A percentile compares a stretch with the other conserved stretches of the same genome.
Conservation (phyloP, 495 filamentous ascomycete species). For the Echria macrotheca region DNA sequence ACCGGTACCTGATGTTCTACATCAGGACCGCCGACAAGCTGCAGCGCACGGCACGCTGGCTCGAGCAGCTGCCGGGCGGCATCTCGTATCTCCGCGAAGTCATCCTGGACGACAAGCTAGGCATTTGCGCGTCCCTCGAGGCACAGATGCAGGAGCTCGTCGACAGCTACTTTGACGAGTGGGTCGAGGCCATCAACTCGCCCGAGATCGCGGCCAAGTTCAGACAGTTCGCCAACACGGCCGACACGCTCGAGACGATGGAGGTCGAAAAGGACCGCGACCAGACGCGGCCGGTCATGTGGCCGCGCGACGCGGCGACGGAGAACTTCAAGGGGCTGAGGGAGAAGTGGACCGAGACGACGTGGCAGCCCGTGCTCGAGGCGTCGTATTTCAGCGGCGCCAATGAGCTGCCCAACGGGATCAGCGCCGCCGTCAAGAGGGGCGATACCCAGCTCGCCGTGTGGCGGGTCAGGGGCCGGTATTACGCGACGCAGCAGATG, state of each 20-base stretch:
- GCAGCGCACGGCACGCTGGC: constrained; percentile 88
- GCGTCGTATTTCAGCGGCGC: constrained; percentile 62
- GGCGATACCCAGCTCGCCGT: constrained; percentile 90
- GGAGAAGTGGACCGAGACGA: constrained; percentile 64
- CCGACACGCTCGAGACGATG: constrained; percentile 61
- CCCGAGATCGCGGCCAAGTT: constrained; percentile 68
- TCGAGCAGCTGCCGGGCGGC: constrained; percentile 82
- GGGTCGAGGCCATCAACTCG: constrained; percentile 76
- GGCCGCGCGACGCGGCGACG: constrained; percentile 57
- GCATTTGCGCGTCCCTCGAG: constrained; percentile 82
- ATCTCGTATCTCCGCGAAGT: constrained; percentile 81
- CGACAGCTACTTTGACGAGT: constrained; percentile 89
- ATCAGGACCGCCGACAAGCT: constrained; percentile 95
- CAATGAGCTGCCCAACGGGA: constrained; percentile 61
- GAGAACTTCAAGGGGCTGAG: constrained; percentile 66
- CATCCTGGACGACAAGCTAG: constrained; percentile 82
- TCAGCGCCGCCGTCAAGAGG: constrained; percentile 70
- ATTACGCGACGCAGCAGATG: constrained; percentile 95
- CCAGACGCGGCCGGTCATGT: constrained; percentile 75
- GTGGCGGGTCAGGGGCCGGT: constrained; percentile 79
- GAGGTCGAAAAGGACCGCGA: constrained; percentile 70
- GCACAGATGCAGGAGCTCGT: constrained; percentile 87
- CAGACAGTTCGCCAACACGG: constrained; percentile 83
- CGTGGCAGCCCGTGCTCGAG: constrained; percentile 82
- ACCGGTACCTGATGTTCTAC: constrained; percentile 94